Percentiles rank a stretch among this genome's conserved stretches.
These are phyloP conservation scores for Globisporangium polare DNA, from an alignment of 352 stramenopile genomes.

Conservation along the genomic window DNA sequence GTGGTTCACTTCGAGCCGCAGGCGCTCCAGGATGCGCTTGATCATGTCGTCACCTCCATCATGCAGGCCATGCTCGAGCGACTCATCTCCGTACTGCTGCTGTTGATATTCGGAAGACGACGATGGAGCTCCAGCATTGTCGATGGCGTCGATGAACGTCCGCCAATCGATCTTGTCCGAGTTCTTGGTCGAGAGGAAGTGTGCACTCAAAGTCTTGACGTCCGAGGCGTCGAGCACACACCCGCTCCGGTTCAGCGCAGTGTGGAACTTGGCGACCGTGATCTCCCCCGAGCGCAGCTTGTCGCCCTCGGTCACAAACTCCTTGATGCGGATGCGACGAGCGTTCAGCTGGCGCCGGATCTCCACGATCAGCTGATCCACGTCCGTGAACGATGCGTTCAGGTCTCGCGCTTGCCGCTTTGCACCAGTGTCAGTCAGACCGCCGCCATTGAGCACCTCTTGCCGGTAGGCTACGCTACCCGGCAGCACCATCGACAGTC, in stretches of 20 bases:
- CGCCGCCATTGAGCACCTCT: slow-evolving; percentile 40
- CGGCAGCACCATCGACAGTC: slow-evolving; percentile 29
- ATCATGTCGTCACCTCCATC: slow-evolving; percentile 12
- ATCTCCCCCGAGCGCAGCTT: slow-evolving; percentile 79
- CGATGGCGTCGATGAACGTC: slow-evolving; percentile 55
- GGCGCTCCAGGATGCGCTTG: slow-evolving; percentile 31
- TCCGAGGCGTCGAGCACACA: slow-evolving; percentile 63
- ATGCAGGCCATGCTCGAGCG: neutral
- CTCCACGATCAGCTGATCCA: slow-evolving; percentile 48
- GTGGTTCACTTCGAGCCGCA: slow-evolving; percentile 57
- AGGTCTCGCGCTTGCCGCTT: slow-evolving; percentile 30
- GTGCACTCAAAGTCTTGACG: slow-evolving; percentile 53
- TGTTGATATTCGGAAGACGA: neutral
- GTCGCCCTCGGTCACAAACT: slow-evolving; percentile 78
- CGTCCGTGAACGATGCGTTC: slow-evolving; percentile 21
- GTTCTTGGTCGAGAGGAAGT: slow-evolving; percentile 58
- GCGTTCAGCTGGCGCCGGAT: slow-evolving; percentile 54
- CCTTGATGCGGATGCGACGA: slow-evolving; percentile 77
- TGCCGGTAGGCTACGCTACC: slow-evolving; percentile 62
- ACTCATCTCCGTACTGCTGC: neutral
- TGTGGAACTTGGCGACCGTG: slow-evolving; percentile 84
- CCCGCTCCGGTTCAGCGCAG: slow-evolving; percentile 75
- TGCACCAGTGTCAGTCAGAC: slow-evolving; percentile 13
- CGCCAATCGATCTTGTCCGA: slow-evolving; percentile 80
- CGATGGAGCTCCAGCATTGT: slow-evolving; percentile 12